Base-by-base conservation (phyloP, 164 flowering plant species). In the Taxillus chinensis region DNA sequence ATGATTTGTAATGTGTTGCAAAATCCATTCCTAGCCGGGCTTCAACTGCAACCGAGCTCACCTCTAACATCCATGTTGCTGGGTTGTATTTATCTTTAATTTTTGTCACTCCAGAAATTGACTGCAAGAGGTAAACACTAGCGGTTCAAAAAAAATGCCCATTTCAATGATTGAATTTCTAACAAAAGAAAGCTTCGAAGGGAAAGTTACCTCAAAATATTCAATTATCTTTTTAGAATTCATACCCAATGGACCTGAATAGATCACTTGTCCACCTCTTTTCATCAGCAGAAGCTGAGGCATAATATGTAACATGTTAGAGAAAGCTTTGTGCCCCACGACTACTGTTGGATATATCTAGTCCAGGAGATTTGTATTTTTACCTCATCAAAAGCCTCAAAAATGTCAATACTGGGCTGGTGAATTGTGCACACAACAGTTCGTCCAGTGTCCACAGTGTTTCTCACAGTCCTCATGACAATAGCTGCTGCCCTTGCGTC, bases 401-500 rank as follows among this genome's bases (percentile, higher is more conserved):
- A 93, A 37, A 90, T 93, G 63, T 93, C 98, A 46, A 93, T 89
- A 74, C 98, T 93, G 15, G 98, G 98, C 49, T 90, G 98, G 69
- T 93, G 98, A 62, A 93, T 93, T 41, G 98, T 93, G 78, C 98
- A 93, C 42, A 90, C 96, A 9, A 92, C 97, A 2, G 99, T 93
- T 67, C 99, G 74, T 41, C 97, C 99, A 2, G 99, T 90, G 68
- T 93, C 96, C 17, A 93, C 99, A 0, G 99, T 93, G 81, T 89
- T 93, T 45, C 99, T 80, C 39, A 93, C 97, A 8, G 97, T 78
- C 63, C 95, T 81, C 97, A 93, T 93, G 8, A 90, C 99, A 68
- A 93, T 93, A 16, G 97, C 99, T 39, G 99, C 97, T 11, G 99
- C 97, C 67, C 99, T 74, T 10, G 99, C 99, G 75, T 93, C 99